Conservation (phyloP, 2,329 filamentous ascomycete species). For the Bertia moriformis region DNA sequence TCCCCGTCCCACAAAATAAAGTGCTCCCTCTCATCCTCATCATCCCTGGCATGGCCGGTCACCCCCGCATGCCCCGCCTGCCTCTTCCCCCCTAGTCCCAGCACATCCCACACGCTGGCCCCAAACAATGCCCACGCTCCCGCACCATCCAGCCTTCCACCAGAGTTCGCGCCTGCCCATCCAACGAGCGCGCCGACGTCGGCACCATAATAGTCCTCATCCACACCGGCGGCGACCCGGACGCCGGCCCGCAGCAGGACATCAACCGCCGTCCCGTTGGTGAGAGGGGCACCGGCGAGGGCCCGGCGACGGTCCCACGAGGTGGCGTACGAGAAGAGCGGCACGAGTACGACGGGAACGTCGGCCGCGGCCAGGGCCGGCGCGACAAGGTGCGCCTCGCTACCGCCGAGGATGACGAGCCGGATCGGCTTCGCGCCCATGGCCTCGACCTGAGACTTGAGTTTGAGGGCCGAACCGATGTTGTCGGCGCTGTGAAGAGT, state of each 20-base stretch:
- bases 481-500: constrained; percentile 48
- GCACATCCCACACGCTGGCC: too few species aligned
- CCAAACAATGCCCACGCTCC: too few species aligned
- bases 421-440: constrained; percentile 20
- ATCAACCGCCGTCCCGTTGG: constrained; percentile 48
- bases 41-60: too few species aligned
- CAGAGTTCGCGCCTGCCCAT: too few species aligned
- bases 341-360: constrained; percentile 45
- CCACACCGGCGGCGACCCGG: constrained; percentile 37
- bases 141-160: too few species aligned
- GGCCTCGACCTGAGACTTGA: constrained; percentile 41
- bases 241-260: constrained; percentile 43
- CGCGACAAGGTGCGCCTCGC: constrained; percentile 47
- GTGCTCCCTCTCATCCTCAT: too few species aligned
- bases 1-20: too few species aligned
- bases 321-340: constrained; percentile 36
- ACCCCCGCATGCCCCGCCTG: too few species aligned
- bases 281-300: constrained; percentile 48
- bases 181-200: too few species aligned
- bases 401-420: constrained; percentile 45
- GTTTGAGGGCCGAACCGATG: constrained; percentile 40
- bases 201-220: too few species aligned
- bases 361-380: constrained; percentile 36
- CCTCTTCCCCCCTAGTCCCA: too few species aligned
- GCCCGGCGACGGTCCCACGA: constrained; percentile 48